Base-by-base conservation (phyloP, 371 early-diverging fungal genomes). In the Cokeromyces recurvatus region DNA sequence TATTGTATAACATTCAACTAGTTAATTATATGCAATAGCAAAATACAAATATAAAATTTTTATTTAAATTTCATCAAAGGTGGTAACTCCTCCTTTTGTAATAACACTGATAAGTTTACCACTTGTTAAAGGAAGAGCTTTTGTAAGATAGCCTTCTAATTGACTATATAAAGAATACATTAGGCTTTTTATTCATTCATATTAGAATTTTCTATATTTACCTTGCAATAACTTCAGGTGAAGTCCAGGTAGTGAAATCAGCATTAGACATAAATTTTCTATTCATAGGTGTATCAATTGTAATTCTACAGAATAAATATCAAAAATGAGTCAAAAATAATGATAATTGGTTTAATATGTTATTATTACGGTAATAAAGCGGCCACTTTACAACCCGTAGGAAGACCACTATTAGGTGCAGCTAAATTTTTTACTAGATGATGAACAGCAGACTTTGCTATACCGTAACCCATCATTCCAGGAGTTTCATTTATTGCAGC, bases 371-470 rank as follows among this genome's bases (percentile, higher is more conserved):
- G 95, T 48, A 87, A 72, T 21, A 95, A 71, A 11, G 83, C 91
- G 29, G 78, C 75, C 7, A 87, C 89, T 27, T 79, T 79, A 34
- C 83, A 80, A 17, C 68, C 75, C 4, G 68, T 57, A 17, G 93
- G 93, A 34, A 97, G 64, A 1, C 97, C 98, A 48, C 85, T 74
- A 23, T 75, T 80, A 10, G 73, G 62, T 12, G 78, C 79, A 29
- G 93, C 89, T 34, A 91, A 65, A 51, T 89, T 87, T 27, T 81
- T 65, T 0, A 90, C 85, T 59, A 96, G 71, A 42, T 97, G 97
- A 62, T 95, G 94, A 20, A 94, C 94, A 7, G 91, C 86, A 5
- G 94, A 91, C 67, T 97, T 97, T 49, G 94, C 91, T 57, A 94
- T 62, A 32, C 98, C 98, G 63, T 97, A 97, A n/a, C 88, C 94